phyloP scores from a whole-genome alignment of 2,329 filamentous ascomycete genomes.

The Beauveria asiatica region DNA sequence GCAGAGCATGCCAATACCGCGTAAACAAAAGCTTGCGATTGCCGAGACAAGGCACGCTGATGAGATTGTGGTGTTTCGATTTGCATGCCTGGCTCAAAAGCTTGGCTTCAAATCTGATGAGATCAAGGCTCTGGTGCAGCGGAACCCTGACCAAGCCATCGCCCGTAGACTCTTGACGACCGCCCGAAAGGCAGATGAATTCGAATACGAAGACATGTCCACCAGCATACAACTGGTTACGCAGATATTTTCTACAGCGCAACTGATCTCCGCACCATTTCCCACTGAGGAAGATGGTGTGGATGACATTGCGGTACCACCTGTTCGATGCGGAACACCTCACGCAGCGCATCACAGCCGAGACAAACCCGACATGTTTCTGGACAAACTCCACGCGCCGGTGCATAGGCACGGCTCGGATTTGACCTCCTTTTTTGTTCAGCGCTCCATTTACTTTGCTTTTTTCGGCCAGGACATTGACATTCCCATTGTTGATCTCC shows the following conservation, averaged over 20 bases:
- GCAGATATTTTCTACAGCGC: background rate
- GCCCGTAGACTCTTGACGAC: constrained; percentile 6
- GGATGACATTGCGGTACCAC: background rate
- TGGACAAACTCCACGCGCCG: constrained; percentile 2
- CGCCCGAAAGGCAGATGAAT: constrained; percentile 4
- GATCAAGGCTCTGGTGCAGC: constrained; percentile 8
- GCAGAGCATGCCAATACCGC: constrained; percentile 6
- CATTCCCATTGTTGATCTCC: background rate
- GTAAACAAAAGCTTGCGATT: constrained; percentile 7
- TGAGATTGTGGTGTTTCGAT: constrained; percentile 10
- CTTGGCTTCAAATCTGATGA: constrained; percentile 11
- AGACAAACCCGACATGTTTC: background rate
- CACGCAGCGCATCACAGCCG: background rate
- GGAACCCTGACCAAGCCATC: constrained; percentile 8
- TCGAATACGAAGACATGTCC: background rate
- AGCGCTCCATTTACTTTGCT: background rate
- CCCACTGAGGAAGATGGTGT: background rate
- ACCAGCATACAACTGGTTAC: background rate
- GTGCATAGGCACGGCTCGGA: background rate
- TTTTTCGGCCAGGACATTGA: background rate
- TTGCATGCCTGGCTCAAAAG: constrained; percentile 8
- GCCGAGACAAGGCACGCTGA: constrained; percentile 2
- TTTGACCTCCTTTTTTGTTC: background rate
- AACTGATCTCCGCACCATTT: background rate
- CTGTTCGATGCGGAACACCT: background rate